Base-by-base conservation (phyloP, 2,329 filamentous ascomycete species). In the Penicillium sp. region DNA sequence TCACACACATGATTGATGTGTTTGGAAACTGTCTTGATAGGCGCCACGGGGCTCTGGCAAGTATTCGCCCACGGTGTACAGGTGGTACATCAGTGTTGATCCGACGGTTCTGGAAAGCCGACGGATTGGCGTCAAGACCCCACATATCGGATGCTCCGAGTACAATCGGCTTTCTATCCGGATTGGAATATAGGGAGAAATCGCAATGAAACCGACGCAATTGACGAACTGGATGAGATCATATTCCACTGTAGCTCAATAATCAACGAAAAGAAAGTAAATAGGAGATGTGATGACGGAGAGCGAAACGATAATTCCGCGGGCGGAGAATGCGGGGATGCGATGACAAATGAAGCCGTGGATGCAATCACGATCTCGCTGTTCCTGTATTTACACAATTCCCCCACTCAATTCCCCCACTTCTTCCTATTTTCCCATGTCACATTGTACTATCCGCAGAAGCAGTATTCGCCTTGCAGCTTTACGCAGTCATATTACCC, bases 121-220 rank as follows among this genome's bases (percentile, higher is more conserved):
- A 61, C 60, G 56, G 58, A 66, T 65, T 56, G 59, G 59, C 62
- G 64, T 63, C 55, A 54, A 57, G 46, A 54, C 33, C 51, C 43
- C 53, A 27, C 40, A 56, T 51, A 20, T 47, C 47, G 47, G 40
- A 54, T 45, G 31, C 44, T 55, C 45, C 55, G 44, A 46, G 15
- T 35, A 22, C 23, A 48, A 33, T 61, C 51, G 57, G 51, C 45
- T 47, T 22, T 51, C 9, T 26, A 45, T 42, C 50, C 49, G 40
- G 46, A 31, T 37, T 35, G 6, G 2, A 15, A 9, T 26, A 31
- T 11, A 49, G 3, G 35, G n/a, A 15, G 14, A 9, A 7, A 22
- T 40, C 5, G 33, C 14, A 35, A 35, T 35, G 4, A 15, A 48
- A 22, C 15, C n/a, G 14, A 20, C 14, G 14, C 9, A 15, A 23